A percentile compares a stretch with the other conserved stretches of the same genome.
phyloP scores from a whole-genome alignment of 805 yeast genomes.

The Komagataella kurtzmanii region DNA sequence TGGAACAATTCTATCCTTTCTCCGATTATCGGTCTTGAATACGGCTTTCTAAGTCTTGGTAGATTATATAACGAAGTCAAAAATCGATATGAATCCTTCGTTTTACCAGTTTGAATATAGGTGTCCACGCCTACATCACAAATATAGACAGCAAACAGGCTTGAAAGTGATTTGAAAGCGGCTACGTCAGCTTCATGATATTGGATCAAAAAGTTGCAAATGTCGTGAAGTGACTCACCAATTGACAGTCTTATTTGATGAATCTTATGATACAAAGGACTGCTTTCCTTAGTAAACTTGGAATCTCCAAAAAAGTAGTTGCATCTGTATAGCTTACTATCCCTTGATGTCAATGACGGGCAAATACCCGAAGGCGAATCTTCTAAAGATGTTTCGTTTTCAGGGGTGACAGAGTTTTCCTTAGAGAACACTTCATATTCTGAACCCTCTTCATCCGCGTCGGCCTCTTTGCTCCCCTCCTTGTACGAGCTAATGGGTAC shows the following conservation, averaged over 20 bases:
- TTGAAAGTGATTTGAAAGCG: slow-evolving; percentile 45
- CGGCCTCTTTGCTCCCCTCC: background rate
- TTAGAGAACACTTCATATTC: slow-evolving; percentile 20
- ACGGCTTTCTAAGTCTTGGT: slow-evolving; percentile 51
- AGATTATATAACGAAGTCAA: slow-evolving; percentile 49
- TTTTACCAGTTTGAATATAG: slow-evolving; percentile 30
- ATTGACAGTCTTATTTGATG: slow-evolving; percentile 49
- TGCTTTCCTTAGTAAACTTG: slow-evolving; percentile 22
- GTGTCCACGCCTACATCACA: slow-evolving; percentile 70
- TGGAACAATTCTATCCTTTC: slow-evolving; percentile 65
- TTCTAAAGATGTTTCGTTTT: slow-evolving; percentile 19
- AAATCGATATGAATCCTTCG: slow-evolving; percentile 38
- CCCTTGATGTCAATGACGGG: slow-evolving; percentile 33
- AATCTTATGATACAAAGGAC: slow-evolving; percentile 26
- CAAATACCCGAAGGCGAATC: slow-evolving; percentile 15
- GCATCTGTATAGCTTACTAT: slow-evolving; percentile 47
- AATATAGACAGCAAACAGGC: slow-evolving; percentile 56
- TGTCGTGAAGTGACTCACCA: slow-evolving; percentile 39
- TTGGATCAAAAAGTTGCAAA: slow-evolving; percentile 31
- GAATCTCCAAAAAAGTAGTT: slow-evolving; percentile 52
- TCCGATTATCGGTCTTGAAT: slow-evolving; percentile 68
- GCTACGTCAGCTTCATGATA: slow-evolving; percentile 51
- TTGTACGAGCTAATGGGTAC: background rate
- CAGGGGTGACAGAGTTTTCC: slow-evolving; percentile 45
- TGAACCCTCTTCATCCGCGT: background rate